phyloP scores from a whole-genome alignment of 371 early-diverging fungal species.

The Syncephalis fuscata region DNA sequence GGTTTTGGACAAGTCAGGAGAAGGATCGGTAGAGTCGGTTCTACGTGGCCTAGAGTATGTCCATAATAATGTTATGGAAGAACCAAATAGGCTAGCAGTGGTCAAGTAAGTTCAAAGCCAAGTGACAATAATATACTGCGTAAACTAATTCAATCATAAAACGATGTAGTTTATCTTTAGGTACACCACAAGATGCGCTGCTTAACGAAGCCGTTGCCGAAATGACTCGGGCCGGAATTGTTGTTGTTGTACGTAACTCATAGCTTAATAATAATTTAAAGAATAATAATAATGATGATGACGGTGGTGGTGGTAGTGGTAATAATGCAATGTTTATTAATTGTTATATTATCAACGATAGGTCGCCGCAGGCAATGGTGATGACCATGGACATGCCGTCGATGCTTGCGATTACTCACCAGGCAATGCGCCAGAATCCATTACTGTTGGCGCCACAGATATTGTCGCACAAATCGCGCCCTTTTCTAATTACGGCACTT shows the following conservation, averaged over 20 bases:
- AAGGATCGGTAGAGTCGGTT: constrained; percentile 7
- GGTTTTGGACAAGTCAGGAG: constrained; percentile 17
- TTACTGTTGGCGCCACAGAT: constrained; percentile 78
- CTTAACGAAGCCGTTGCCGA: constrained; percentile 49
- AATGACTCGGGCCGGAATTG: constrained; percentile 36
- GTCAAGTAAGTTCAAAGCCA: constrained; percentile 24
- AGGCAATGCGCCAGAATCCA: constrained; percentile 45
- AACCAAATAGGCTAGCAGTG: constrained; percentile 20
- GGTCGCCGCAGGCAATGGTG: constrained; percentile 82
- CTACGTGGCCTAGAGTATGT: constrained; percentile 9
- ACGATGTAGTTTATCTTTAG: constrained; percentile 35
- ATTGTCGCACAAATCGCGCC: constrained; percentile 36
- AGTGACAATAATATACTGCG: too few species aligned
- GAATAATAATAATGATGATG: too few species aligned
- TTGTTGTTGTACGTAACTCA: constrained; percentile 3
- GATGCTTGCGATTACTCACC: constrained; percentile 77
- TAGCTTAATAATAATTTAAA: too few species aligned
- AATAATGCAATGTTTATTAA: not conserved
- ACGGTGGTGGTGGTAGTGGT: too few species aligned
- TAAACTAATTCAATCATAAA: constrained; percentile 15
- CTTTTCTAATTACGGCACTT: constrained; percentile 33
- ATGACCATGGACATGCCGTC: constrained; percentile 7
- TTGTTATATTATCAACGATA: constrained; percentile 19
- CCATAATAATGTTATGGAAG: constrained; percentile 10
- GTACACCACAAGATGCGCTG: constrained; percentile 38